Conservation (phyloP, 257 asterid genomes). For the Scutellaria baicalensis region DNA sequence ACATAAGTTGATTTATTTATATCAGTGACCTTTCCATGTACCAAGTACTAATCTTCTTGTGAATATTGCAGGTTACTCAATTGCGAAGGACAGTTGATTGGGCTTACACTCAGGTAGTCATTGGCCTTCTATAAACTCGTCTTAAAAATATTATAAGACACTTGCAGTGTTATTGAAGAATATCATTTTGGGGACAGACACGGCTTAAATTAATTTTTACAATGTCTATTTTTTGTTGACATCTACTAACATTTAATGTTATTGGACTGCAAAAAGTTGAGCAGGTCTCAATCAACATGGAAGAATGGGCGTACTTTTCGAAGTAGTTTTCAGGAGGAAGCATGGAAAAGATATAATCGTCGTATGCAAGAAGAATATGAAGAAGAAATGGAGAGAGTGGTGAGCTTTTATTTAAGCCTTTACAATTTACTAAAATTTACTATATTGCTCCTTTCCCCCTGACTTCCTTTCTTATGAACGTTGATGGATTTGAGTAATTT, state of each 20-base stretch:
- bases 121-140: conserved; percentile 6
- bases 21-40: background rate
- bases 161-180: background rate
- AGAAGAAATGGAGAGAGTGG: conserved; percentile 99
- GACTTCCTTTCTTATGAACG: background rate
- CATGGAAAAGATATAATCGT: conserved; percentile 74
- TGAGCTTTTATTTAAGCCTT: conserved; percentile 26
- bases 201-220: conserved; percentile 8
- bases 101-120: conserved; percentile 62
- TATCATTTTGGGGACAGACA: background rate
- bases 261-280: conserved; percentile 52
- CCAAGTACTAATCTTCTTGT: background rate
- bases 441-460: background rate
- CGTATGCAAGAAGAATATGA: conserved; percentile 91
- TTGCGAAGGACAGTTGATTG: conserved; percentile 62
- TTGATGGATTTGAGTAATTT: background rate
- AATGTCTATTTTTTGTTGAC: background rate
- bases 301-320: conserved; percentile 53
- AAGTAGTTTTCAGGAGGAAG: conserved; percentile 61
- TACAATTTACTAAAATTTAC: background rate
- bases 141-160: background rate
- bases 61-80: conserved; percentile 51
- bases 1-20: background rate
- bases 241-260: conserved; percentile 29
- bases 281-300: conserved; percentile 63